Evolutionary conservation across 2,329 filamentous ascomycete genomes (phyloP), one percentile per base, ranked within the genome.

Genomic region (Talaromyces sp.): DNA sequence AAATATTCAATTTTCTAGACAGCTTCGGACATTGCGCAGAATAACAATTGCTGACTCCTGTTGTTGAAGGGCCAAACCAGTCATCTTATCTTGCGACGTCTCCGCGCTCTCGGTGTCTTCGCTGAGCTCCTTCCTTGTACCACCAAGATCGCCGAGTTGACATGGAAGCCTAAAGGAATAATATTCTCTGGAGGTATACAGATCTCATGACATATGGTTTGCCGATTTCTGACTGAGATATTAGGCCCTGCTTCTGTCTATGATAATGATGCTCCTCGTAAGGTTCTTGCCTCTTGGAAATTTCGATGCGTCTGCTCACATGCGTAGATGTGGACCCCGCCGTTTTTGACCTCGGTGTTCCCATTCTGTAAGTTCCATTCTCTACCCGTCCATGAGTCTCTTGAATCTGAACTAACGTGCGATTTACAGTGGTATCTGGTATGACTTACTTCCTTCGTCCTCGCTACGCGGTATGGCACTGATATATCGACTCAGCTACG

Each of bases 121-220:
- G 88, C 88, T 67, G 93, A 97, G 81, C 90, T 96, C 88, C 87
- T 96, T 50, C 91, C 91, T 24, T 96, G 93, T 27, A 63, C 61
- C 16, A 63, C 60, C 16, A 65, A 94, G 82, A 79, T 96, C 24
- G 81, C 86, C 7, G 91, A 95, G 64, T 84, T 97, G 39, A 75
- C 83, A 56, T 96, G 86, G 83, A 92, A 88, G 74, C 94, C 94
- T 22, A 90, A 90, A 74, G 94, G 93, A 70, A 88, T 98, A 68
- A 45, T 60, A 13, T 27, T 60, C 19, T 60, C 54, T 52, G 57
- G 60, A 37, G 58, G 50, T 56, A 54, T 41, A 43, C n/a, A 43
- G 8, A 2, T 11, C 22, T 2, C 19, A 7, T 56, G n/a, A 54
- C 31, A n/a, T 16, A 57, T 19, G 14, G 4, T 31, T 90, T 90